A percentile compares a stretch with the other conserved stretches of the same genome.
Conservation (phyloP, 768 basidiomycete genomes). For the Nidularia sp. region DNA sequence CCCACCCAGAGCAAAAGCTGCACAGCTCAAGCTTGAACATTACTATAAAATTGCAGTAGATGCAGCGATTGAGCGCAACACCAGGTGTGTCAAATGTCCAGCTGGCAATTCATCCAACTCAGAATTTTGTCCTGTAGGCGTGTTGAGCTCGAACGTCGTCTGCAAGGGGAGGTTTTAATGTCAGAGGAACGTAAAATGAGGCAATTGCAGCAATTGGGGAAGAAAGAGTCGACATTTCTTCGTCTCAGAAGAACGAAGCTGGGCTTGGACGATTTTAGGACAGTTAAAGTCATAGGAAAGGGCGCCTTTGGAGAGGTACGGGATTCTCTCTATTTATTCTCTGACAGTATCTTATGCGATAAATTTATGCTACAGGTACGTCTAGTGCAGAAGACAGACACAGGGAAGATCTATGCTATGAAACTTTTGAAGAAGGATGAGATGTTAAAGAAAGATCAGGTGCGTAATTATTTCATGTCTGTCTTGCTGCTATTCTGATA, state of each 20-base stretch:
- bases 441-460: constrained; percentile 99
- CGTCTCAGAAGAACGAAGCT: constrained; percentile 86
- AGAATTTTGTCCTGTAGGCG: constrained; percentile 45
- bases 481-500: not conserved
- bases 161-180: constrained; percentile 64
- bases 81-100: constrained; percentile 48
- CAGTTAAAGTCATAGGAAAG: constrained; percentile 98
- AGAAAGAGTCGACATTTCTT: constrained; percentile 86
- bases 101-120: not conserved
- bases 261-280: constrained; percentile 88
- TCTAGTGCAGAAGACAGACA: constrained; percentile 93
- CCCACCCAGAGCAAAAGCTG: constrained; percentile 79
- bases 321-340: not conserved
- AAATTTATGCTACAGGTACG: constrained; percentile 52
- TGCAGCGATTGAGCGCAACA: constrained; percentile 89
- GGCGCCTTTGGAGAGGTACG: constrained; percentile 96
- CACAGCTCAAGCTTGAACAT: constrained; percentile 93
- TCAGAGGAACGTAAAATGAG: constrained; percentile 85
- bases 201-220: constrained; percentile 78
- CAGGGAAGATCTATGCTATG: constrained; percentile 99
- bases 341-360: not conserved
- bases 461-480: constrained; percentile 20
- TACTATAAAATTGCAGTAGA: constrained; percentile 98
- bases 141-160: constrained; percentile 78
- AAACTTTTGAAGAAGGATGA: constrained; percentile 96